Conservation (phyloP, 768 basidiomycete species). For the Leccinum subgranulosum region DNA sequence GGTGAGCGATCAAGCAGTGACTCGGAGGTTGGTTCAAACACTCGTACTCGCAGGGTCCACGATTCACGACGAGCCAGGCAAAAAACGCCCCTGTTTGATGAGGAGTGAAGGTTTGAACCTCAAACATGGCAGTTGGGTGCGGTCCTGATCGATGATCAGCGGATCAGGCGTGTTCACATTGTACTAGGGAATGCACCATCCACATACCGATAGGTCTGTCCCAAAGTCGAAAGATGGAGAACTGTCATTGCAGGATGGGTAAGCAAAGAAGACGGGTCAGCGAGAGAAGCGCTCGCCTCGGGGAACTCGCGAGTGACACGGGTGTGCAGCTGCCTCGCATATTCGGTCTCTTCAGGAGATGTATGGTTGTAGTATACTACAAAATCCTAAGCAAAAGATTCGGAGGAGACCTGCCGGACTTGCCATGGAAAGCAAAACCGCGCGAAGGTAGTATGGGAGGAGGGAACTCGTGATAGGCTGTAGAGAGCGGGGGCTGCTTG, state of each 20-base stretch:
- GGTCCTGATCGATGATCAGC: constrained; percentile 41
- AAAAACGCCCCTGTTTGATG: constrained; percentile 69
- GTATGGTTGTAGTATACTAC: constrained; percentile 62
- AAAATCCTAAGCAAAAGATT: background rate
- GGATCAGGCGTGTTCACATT: background rate
- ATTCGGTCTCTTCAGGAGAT: constrained; percentile 40
- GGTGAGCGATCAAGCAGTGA: constrained; percentile 1
- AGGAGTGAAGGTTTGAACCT: constrained; percentile 64
- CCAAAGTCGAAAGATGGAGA: constrained; percentile 61
- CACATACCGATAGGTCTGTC: constrained; percentile 57
- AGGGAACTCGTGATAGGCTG: constrained; percentile 53
- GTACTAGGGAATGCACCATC: background rate
- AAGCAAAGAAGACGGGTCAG: background rate
- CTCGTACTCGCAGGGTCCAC: constrained; percentile 69
- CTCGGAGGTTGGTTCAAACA: background rate
- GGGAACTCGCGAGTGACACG: constrained; percentile 63
- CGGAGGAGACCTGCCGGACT: constrained; percentile 19
- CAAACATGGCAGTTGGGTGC: constrained; percentile 70
- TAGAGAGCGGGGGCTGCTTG: constrained; percentile 29
- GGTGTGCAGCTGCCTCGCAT: constrained; percentile 56
- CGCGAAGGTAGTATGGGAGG: constrained; percentile 51
- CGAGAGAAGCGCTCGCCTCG: constrained; percentile 42
- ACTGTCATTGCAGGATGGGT: constrained; percentile 30
- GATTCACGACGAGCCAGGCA: constrained; percentile 62
- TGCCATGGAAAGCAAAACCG: constrained; percentile 74